These are phyloP conservation scores for Pseudisothecium myosuroides DNA, from an alignment of 225 moss, liverwort and hornwort genomes.

Conservation along the genomic window DNA sequence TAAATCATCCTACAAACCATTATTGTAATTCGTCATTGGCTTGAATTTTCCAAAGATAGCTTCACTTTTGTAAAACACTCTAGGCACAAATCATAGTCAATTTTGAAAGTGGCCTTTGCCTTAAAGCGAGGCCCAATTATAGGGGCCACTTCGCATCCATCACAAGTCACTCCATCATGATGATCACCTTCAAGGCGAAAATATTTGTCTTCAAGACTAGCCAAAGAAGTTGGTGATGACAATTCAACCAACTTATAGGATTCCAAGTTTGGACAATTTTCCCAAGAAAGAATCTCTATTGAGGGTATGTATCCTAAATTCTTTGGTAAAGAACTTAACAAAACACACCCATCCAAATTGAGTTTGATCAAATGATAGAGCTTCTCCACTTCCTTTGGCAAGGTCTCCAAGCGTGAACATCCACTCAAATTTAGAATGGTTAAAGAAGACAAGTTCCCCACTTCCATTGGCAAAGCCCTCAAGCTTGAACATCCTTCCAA, in stretches of 20 bases:
- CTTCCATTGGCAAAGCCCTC: no score
- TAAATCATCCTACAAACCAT: not conserved
- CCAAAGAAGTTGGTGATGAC: not conserved
- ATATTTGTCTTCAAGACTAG: not conserved
- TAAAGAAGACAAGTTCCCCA: no score
- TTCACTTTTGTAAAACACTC: not conserved
- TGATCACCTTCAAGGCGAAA: not conserved
- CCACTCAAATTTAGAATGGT: no score
- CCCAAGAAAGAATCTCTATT: not conserved
- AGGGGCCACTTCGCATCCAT: not conserved
- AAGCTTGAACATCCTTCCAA: no score
- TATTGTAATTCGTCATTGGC: not conserved
- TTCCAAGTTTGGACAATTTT: not conserved
- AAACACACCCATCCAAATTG: not conserved
- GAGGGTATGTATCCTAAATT: not conserved
- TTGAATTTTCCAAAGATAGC: not conserved
- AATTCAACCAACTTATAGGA: not conserved
- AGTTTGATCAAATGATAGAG: accelerated
- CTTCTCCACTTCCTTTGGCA: not conserved
- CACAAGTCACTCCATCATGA: accelerated
- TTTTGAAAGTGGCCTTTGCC: not conserved
- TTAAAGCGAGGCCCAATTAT: not conserved
- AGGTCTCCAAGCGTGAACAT: not conserved
- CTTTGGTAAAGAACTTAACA: not conserved
- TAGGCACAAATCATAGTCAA: not conserved